Evolutionary conservation across 495 filamentous ascomycete genomes (phyloP), one percentile per base, ranked within the genome.

Genomic region (Cladorrhinum samala): DNA sequence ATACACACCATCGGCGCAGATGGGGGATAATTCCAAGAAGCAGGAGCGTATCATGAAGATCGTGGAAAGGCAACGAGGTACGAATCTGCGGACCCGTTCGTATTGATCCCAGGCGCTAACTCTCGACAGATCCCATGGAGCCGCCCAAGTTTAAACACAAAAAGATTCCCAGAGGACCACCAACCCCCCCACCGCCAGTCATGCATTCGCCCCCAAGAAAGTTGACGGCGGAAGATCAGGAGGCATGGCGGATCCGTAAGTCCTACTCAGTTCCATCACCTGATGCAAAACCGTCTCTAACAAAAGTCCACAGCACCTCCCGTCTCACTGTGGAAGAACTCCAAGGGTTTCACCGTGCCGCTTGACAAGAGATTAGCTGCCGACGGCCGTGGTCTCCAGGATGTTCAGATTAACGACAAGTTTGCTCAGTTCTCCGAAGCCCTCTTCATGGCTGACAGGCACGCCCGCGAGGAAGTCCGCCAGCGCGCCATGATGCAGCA

Each of bases 1-100:
- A 20, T 99, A 97, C 63, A 96, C 91, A 21, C 93, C 93, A 1
- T 89, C 89, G 4, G 91, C 91, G 59, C 93, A 99, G 76, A 96
- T 99, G 89, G 93, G 93, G 6, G 89, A 96, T 69, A 89, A 78
- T 38, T 79, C 79, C 8, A 82, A 81, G 64, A 93, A 93, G 71
- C 91, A 92, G 60, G 91, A 96, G 60, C 85, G 94, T 11, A 95
- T 99, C 57, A 91, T 99, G 82, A 97, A 97, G 75, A 97, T 99
- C 64, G 88, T 96, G 40, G 89, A 96, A 65, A 77, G 89, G 36
- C 93, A 96, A 71, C 82, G 85, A 55, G 62, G 62, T 65, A 49
- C 52, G 59, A 53, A 20, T 38, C 8, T n/a, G n/a, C n/a, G n/a
- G n/a, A n/a, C n/a, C n/a, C n/a, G n/a, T n/a, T n/a, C n/a, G n/a